Percentiles rank a stretch among this genome's conserved stretches.
These are phyloP conservation scores for Erysimum cheiri DNA, from an alignment of 441 rosid species.

Conservation along the genomic window DNA sequence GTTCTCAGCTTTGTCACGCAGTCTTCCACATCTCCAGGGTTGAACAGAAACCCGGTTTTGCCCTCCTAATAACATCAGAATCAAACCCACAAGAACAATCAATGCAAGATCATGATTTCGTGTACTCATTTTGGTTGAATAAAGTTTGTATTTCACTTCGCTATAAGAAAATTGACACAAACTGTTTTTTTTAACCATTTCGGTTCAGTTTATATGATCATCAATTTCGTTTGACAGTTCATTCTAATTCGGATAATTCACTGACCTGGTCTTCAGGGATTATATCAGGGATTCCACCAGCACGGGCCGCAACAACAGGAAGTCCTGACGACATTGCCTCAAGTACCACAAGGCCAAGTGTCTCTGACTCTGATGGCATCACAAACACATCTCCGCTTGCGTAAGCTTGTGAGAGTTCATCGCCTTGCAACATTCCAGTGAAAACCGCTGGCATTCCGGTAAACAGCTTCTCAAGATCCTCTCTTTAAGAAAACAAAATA, in stretches of 20 bases:
- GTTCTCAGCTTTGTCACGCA: slow-evolving; percentile 74
- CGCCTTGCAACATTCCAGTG: slow-evolving; percentile 90
- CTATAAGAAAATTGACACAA: not conserved
- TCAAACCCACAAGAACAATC: slow-evolving; percentile 1
- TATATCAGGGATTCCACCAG: slow-evolving; percentile 95
- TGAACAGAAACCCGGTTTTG: slow-evolving; percentile 75
- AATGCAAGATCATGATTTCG: slow-evolving; percentile 1
- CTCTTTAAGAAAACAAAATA: slow-evolving; percentile 50
- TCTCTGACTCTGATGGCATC: slow-evolving; percentile 98
- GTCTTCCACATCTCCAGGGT: slow-evolving; percentile 87
- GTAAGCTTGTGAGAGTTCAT: slow-evolving; percentile 93
- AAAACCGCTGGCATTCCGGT: slow-evolving; percentile 93
- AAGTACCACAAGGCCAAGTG: slow-evolving; percentile 92
- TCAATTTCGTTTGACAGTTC: not conserved
- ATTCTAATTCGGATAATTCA: not conserved
- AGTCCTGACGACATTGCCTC: slow-evolving; percentile 98
- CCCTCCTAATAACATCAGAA: slow-evolving; percentile 57
- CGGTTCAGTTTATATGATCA: not conserved
- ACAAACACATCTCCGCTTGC: slow-evolving; percentile 95
- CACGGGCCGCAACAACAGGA: slow-evolving; percentile 90
- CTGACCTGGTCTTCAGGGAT: slow-evolving; percentile 77
- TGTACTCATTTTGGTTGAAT: not conserved
- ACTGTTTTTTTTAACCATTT: not conserved
- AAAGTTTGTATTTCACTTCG: not conserved
- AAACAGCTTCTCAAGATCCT: slow-evolving; percentile 85